A percentile compares a stretch with the other conserved stretches of the same genome.
Evolutionary conservation across 495 filamentous ascomycete genomes (phyloP).

Genomic region (Penicillium maclennaniae): DNA sequence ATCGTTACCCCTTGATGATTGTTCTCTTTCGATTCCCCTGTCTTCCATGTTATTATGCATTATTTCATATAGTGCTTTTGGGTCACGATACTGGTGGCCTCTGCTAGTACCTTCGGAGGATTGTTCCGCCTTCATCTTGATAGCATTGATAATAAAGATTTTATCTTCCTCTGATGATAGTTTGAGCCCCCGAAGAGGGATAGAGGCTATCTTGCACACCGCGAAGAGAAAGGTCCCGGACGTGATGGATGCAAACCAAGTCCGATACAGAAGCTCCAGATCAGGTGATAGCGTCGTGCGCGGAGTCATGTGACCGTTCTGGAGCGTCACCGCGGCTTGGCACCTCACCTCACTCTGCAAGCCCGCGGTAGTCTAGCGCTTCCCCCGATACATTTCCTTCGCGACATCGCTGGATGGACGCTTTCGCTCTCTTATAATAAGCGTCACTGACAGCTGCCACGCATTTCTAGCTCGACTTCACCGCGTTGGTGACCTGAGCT

Average conservation of each 20-base stretch:
- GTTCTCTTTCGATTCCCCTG: conserved; percentile 35
- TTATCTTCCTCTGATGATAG: conserved; percentile 2
- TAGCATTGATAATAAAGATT: conserved; percentile 9
- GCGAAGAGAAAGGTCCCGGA: neutral
- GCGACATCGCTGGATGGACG: conserved; percentile 30
- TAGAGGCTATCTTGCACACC: neutral
- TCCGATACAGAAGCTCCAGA: conserved; percentile 11
- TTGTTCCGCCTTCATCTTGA: neutral
- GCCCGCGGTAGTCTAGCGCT: conserved; percentile 23
- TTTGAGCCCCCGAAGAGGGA: neutral
- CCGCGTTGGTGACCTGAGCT: conserved; percentile 32
- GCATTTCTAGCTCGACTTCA: conserved; percentile 25
- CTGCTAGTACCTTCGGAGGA: neutral
- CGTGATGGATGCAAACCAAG: conserved; percentile 6
- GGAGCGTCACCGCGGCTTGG: conserved; percentile 34
- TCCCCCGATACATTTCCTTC: conserved; percentile 17
- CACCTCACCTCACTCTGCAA: conserved; percentile 38
- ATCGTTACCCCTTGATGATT: conserved; percentile 21
- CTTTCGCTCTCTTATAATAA: conserved; percentile 19
- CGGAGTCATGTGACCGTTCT: conserved; percentile 28
- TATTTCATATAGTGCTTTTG: conserved; percentile 10
- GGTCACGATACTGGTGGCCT: neutral
- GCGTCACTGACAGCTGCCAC: conserved; percentile 19
- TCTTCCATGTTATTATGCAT: conserved; percentile 4
- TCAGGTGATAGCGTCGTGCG: conserved; percentile 34